phyloP scores from a whole-genome alignment of 2,329 filamentous ascomycete species.

The Verticillium dahliae region DNA sequence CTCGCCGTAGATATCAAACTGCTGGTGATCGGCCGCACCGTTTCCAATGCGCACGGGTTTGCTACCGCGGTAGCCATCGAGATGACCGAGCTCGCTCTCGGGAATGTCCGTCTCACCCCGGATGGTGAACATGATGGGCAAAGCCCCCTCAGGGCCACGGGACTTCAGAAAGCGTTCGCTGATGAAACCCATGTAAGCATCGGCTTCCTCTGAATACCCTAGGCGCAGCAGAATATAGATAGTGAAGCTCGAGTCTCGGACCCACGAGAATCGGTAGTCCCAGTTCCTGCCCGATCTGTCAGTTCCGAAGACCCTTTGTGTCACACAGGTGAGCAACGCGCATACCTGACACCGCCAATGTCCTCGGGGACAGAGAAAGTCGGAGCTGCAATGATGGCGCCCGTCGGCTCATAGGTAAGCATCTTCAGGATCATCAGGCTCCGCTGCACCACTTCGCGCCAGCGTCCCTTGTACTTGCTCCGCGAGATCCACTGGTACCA shows the following conservation, averaged over 20 bases:
- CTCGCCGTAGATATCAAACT: conserved; percentile 76
- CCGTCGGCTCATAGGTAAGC: conserved; percentile 71
- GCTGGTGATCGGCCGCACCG: conserved; percentile 67
- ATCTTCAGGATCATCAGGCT: conserved; percentile 71
- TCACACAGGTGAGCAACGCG: not conserved
- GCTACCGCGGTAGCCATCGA: conserved; percentile 67
- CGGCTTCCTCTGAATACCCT: conserved; percentile 68
- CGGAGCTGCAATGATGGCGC: conserved; percentile 69
- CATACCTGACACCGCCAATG: conserved; percentile 53
- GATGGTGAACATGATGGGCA: conserved; percentile 81
- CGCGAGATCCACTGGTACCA: conserved; percentile 70
- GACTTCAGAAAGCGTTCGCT: conserved; percentile 62
- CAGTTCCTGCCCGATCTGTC: conserved; percentile 39
- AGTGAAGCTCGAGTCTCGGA: conserved; percentile 71
- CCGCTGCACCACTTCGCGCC: conserved; percentile 64
- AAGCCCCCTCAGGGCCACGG: conserved; percentile 49
- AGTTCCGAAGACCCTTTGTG: not conserved
- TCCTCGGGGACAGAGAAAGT: conserved; percentile 74
- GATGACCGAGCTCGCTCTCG: conserved; percentile 60
- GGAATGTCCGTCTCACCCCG: conserved; percentile 68
- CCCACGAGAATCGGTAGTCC: conserved; percentile 75
- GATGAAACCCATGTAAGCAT: conserved; percentile 75
- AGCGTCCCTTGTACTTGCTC: conserved; percentile 62
- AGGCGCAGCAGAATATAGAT: conserved; percentile 72
- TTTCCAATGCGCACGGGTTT: conserved; percentile 71